phyloP scores from a whole-genome alignment of 495 filamentous ascomycete genomes.

The Delitschia confertaspora region DNA sequence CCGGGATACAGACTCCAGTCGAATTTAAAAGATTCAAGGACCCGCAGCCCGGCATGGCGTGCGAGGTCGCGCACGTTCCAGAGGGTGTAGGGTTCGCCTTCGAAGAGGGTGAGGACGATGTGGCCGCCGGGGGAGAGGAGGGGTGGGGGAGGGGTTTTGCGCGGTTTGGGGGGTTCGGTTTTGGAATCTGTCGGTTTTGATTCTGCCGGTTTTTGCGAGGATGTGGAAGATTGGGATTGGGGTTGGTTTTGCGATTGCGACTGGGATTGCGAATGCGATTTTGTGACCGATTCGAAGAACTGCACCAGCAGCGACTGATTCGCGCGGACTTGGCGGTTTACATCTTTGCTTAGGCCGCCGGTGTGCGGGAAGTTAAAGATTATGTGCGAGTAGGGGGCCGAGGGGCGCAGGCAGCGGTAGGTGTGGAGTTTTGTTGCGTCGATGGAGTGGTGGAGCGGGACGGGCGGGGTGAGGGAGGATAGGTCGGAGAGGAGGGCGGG shows the following conservation, averaged over 20 bases:
- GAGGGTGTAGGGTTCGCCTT: conserved; percentile 83
- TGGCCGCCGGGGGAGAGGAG: conserved; percentile 46
- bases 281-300: conserved; percentile 7
- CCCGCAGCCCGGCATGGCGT: conserved; percentile 64
- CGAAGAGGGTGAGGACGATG: conserved; percentile 81
- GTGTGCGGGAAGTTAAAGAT: conserved; percentile 97
- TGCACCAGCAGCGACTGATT: conserved; percentile 53
- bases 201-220: not conserved
- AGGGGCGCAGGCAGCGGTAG: conserved; percentile 8
- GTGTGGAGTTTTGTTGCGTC: conserved; percentile 15
- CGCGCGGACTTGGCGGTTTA: conserved; percentile 83
- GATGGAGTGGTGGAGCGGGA: conserved; percentile 18
- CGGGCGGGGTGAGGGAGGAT: conserved; percentile 16
- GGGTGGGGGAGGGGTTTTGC: conserved; percentile 26
- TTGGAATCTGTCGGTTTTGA: not conserved
- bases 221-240: not conserved
- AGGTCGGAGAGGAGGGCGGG: conserved; percentile 50
- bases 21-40: conserved; percentile 71
- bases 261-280: too few relatives aligned
- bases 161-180: not conserved
- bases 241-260: not conserved
- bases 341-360: conserved; percentile 81
- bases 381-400: conserved; percentile 55
- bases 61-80: conserved; percentile 90
- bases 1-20: conserved; percentile 65